These are phyloP conservation scores for Cladosporium sp. DNA, from an alignment of 2,329 filamentous ascomycete species.

Conservation along the genomic window DNA sequence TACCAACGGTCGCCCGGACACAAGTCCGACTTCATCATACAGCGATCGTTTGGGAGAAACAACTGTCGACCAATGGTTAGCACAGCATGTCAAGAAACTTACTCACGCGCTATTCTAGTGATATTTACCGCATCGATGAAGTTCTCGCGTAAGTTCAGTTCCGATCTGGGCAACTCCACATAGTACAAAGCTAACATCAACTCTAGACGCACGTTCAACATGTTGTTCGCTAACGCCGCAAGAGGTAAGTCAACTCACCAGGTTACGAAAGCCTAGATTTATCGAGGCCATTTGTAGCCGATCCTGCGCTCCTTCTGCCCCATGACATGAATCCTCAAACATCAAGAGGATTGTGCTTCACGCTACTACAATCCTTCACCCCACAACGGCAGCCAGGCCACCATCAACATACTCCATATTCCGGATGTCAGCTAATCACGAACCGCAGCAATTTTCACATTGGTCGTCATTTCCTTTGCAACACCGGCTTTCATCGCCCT, in stretches of 20 bases:
- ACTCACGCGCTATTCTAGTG: constrained; percentile 47
- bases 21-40: background rate
- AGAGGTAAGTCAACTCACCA: constrained; percentile 44
- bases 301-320: background rate
- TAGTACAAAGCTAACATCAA: background rate
- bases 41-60: background rate
- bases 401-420: background rate
- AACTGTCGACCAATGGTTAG: background rate
- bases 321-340: background rate
- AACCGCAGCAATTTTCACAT: constrained; percentile 66
- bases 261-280: background rate
- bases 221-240: constrained; percentile 62
- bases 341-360: constrained; percentile 7
- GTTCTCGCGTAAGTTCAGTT: constrained; percentile 67
- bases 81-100: background rate
- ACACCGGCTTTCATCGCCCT: constrained; percentile 79
- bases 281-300: background rate
- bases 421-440: constrained; percentile 11
- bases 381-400: constrained; percentile 20
- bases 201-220: constrained; percentile 82
- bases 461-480: constrained; percentile 78
- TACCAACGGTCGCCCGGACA: background rate
- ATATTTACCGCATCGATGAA: constrained; percentile 84
- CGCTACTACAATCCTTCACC: constrained; percentile 9
- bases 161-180: background rate